Evolutionary conservation across 2,329 filamentous ascomycete genomes (phyloP).

Genomic region (Chaetomium sp.): DNA sequence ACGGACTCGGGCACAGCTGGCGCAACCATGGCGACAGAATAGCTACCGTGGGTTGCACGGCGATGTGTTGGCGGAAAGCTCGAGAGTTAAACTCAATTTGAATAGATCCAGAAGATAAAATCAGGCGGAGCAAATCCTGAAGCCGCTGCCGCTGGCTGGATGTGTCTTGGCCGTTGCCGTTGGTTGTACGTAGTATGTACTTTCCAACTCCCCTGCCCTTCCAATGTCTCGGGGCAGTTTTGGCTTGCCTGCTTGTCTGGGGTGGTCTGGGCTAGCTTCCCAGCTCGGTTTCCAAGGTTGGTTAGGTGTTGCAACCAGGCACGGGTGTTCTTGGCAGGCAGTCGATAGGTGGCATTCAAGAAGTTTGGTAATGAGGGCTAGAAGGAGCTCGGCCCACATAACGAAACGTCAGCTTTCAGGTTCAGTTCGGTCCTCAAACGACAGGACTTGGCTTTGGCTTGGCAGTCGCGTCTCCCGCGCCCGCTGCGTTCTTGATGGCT

Average conservation of each 20-base stretch:
- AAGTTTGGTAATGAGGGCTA: no score
- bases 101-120: not conserved
- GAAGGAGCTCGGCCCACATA: constrained; percentile 12
- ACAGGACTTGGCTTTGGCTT: not conserved
- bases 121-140: not conserved
- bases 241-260: constrained; percentile 4
- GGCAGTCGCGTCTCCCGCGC: constrained; percentile 22
- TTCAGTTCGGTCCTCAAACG: no score
- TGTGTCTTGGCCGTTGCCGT: not conserved
- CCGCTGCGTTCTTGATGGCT: not conserved
- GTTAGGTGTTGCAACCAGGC: constrained; percentile 4
- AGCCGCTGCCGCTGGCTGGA: not conserved
- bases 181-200: not conserved
- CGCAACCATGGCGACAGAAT: constrained; percentile 62
- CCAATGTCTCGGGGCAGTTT: constrained; percentile 7
- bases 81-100: not conserved
- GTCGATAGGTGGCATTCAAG: no score
- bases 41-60: constrained; percentile 15
- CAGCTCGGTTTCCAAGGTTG: constrained; percentile 2
- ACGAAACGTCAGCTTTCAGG: not conserved
- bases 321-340: constrained; percentile 16
- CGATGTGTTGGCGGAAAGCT: constrained; percentile 6
- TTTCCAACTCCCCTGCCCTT: not conserved
- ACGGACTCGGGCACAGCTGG: constrained; percentile 76
- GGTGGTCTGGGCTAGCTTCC: not conserved